phyloP scores from a whole-genome alignment of 1,284 basidiomycete species.

The Puccinia hordei region DNA sequence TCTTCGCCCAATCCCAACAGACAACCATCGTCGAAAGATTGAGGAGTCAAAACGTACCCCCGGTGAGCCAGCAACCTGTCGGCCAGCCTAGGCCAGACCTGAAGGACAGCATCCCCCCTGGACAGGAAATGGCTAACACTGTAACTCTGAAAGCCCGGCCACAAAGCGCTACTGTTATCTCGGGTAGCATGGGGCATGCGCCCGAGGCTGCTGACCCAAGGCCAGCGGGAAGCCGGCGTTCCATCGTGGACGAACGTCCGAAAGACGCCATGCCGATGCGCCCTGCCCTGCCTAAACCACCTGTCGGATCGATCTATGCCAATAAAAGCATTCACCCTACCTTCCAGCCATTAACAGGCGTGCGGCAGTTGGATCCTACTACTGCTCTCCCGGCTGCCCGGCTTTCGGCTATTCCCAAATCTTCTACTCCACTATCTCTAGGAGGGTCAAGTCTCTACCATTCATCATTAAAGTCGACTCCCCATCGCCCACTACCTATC shows the following conservation, averaged over 20 bases:
- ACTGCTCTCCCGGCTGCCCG: neutral
- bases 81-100: neutral
- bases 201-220: neutral
- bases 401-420: slow-evolving; percentile 32
- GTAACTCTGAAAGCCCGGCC: neutral
- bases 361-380: neutral
- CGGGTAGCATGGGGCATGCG: neutral
- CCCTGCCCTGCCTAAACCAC: neutral
- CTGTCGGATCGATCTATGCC: neutral
- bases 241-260: neutral
- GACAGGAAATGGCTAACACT: neutral
- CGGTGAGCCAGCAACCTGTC: neutral
- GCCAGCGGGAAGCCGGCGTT: no score
- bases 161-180: neutral
- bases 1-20: neutral
- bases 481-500: slow-evolving; percentile 25
- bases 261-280: neutral
- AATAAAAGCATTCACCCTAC: neutral
- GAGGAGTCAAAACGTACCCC: neutral
- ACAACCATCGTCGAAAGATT: slow-evolving; percentile 42
- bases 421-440: slow-evolving; percentile 6
- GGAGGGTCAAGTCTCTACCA: neutral
- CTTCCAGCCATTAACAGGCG: neutral
- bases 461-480: neutral
- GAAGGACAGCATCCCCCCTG: neutral